A percentile compares a stretch with the other conserved stretches of the same genome.
Evolutionary conservation across 306 rosid species (phyloP).

Genomic region (Prunus dulcis): DNA sequence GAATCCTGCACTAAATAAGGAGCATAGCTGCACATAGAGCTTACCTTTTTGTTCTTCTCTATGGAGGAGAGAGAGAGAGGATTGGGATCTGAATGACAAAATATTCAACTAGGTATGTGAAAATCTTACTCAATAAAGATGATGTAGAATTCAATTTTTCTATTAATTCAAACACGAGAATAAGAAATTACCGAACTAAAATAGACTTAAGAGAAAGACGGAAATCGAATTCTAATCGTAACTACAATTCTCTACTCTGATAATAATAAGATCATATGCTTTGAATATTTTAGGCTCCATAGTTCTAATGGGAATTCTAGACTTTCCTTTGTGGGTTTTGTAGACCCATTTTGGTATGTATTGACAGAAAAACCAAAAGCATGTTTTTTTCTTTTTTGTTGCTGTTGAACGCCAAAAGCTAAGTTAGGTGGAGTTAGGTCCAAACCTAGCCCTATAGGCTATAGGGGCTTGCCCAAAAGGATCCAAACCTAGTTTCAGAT

Average conservation of each 20-base stretch:
- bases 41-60: conserved; percentile 20
- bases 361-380: background rate
- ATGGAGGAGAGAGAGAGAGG: background rate
- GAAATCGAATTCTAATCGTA: too few relatives aligned
- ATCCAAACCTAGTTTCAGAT: background rate
- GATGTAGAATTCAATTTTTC: background rate
- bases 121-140: background rate
- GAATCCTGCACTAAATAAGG: conserved; percentile 39
- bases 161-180: background rate
- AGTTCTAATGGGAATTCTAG: background rate
- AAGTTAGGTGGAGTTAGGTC: too few relatives aligned
- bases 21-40: conserved; percentile 2
- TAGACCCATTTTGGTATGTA: background rate
- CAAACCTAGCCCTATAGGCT: background rate
- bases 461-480: background rate
- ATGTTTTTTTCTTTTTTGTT: too few relatives aligned
- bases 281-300: background rate
- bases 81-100: conserved; percentile 7
- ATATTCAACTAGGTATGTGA: background rate
- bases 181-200: background rate
- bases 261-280: background rate
- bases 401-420: too few relatives aligned
- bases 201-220: too few relatives aligned
- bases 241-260: background rate
- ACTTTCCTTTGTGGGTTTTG: background rate